Conservation (phyloP, 2,329 filamentous ascomycete species). For the Colletotrichum magnum region DNA sequence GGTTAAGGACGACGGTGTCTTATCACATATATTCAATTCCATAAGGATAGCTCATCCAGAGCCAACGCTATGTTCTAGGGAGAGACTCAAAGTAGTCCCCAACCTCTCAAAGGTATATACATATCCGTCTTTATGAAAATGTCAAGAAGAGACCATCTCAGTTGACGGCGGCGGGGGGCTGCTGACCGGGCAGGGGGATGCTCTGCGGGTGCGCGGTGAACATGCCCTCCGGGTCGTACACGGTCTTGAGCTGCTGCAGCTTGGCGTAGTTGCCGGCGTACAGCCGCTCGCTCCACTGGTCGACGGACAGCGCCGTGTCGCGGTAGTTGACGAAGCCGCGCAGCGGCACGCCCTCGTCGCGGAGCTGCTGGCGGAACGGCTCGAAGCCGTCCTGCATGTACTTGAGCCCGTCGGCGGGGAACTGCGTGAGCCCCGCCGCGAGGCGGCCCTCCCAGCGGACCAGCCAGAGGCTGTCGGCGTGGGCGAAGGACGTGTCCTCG, state of each 20-base stretch:
- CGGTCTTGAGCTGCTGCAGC: slow-evolving; percentile 38
- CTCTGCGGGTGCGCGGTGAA: slow-evolving; percentile 40
- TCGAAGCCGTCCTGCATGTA: slow-evolving; percentile 61
- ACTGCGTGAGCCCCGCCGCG: slow-evolving; percentile 59
- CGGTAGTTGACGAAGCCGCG: slow-evolving; percentile 42
- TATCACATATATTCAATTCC: neutral
- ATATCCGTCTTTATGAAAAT: too few species aligned
- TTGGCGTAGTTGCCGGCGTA: slow-evolving; percentile 38
- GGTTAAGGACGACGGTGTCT: neutral
- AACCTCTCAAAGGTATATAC: neutral
- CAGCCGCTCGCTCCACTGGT: slow-evolving; percentile 40
- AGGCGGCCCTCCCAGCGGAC: slow-evolving; percentile 44
- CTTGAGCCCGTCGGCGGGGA: slow-evolving; percentile 61
- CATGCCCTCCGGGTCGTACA: slow-evolving; percentile 40
- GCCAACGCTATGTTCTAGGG: neutral
- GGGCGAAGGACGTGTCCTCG: slow-evolving; percentile 52
- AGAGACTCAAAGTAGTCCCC: neutral
- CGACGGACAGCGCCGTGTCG: slow-evolving; percentile 33
- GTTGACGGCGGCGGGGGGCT: slow-evolving; percentile 31
- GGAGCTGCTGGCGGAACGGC: slow-evolving; percentile 35
- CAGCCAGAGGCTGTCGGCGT: slow-evolving; percentile 58
- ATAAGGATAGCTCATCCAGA: neutral
- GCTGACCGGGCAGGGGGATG: slow-evolving; percentile 37
- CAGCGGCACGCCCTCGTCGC: slow-evolving; percentile 26
- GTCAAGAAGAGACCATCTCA: neutral